A percentile compares a stretch with the other conserved stretches of the same genome.
Evolutionary conservation across 352 stramenopile genomes (phyloP).

Genomic region (Globisporangium megalacanthum): DNA sequence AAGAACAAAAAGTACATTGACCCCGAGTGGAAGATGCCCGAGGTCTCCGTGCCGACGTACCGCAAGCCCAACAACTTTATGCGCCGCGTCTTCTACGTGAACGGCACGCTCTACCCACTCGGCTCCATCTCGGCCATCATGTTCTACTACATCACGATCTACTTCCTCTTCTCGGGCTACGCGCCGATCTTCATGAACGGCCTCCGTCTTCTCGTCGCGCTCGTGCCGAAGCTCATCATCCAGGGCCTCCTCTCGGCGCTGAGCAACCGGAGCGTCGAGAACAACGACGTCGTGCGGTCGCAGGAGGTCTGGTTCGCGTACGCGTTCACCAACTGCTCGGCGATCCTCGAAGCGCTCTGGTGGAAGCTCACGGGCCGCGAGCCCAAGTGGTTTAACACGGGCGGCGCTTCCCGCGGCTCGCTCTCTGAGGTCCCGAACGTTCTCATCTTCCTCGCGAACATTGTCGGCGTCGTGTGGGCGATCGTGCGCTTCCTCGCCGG

Average conservation of each 20-base stretch:
- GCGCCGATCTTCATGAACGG: slow-evolving; percentile 76
- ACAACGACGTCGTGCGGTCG: slow-evolving; percentile 75
- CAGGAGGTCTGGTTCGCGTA: slow-evolving; percentile 81
- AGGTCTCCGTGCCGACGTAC: slow-evolving; percentile 71
- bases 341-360: slow-evolving; percentile 68
- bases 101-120: slow-evolving; percentile 76
- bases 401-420: slow-evolving; percentile 52
- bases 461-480: slow-evolving; percentile 75
- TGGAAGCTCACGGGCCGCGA: slow-evolving; percentile 81
- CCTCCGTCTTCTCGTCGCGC: slow-evolving; percentile 52
- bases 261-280: slow-evolving; percentile 73
- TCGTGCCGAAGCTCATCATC: slow-evolving; percentile 75
- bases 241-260: slow-evolving; percentile 67
- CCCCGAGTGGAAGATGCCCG: slow-evolving; percentile 72
- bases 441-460: slow-evolving; percentile 67
- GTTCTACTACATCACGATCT: slow-evolving; percentile 84
- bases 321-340: slow-evolving; percentile 74
- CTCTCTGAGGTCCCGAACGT: slow-evolving; percentile 78
- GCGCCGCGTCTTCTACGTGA: slow-evolving; percentile 82
- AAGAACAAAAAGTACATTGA: slow-evolving; percentile 81
- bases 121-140: slow-evolving; percentile 70
- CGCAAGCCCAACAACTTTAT: slow-evolving; percentile 80
- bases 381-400: slow-evolving; percentile 65
- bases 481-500: slow-evolving; percentile 76
- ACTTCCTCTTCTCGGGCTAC: slow-evolving; percentile 84